Percentiles rank a stretch among this genome's conserved stretches.
These are phyloP conservation scores for Gypsophila paniculata DNA, from an alignment of 179 eudicot species.

Conservation along the genomic window DNA sequence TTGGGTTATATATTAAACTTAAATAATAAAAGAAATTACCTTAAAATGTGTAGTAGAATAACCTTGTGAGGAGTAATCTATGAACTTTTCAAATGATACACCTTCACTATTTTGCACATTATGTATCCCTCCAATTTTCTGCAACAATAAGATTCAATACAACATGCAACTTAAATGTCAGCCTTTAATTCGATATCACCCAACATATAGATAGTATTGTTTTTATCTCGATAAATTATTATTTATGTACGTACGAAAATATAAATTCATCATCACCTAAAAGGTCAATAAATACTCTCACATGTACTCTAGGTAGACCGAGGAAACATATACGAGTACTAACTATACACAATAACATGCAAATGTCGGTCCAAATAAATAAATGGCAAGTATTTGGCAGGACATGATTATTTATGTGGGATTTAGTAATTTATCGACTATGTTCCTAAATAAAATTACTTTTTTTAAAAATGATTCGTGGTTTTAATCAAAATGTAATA, in stretches of 20 bases:
- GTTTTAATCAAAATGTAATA: too few species aligned
- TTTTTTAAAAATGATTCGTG: too few species aligned
- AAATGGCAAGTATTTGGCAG: not conserved
- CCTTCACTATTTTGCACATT: conserved; percentile 11
- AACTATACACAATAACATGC: too few species aligned
- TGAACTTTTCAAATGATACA: conserved; percentile 27
- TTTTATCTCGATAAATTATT: too few species aligned
- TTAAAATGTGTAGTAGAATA: conserved; percentile 30
- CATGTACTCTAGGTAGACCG: too few species aligned
- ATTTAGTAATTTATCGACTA: too few species aligned
- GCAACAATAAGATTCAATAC: conserved; percentile 2
- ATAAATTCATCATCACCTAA: too few species aligned
- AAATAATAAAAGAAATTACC: conserved; percentile 15
- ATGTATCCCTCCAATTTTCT: conserved; percentile 19
- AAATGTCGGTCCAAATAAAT: not conserved
- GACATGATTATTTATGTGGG: not conserved
- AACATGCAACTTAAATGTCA: conserved; percentile 11
- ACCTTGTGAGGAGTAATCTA: conserved; percentile 30
- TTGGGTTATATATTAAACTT: too few species aligned
- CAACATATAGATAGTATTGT: not conserved
- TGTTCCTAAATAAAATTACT: too few species aligned
- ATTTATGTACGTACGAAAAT: not conserved
- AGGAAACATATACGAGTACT: too few species aligned
- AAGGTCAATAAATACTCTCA: too few species aligned
- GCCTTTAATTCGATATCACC: not conserved